A percentile compares a stretch with the other conserved stretches of the same genome.
Evolutionary conservation across 345 rosid species (phyloP).

Genomic region (Acer negundo): DNA sequence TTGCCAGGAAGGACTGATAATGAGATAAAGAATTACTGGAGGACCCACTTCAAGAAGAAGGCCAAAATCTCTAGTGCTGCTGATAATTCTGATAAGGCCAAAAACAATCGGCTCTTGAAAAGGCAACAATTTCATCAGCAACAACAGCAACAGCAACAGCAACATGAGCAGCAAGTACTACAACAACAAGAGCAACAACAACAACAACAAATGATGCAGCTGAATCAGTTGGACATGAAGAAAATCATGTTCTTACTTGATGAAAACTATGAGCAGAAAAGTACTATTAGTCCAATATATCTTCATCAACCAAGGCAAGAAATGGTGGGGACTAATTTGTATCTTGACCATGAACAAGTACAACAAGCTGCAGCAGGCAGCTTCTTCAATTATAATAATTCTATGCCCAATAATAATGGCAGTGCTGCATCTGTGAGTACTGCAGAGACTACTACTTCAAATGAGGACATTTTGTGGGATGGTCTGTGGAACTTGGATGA

Average conservation of each 20-base stretch:
- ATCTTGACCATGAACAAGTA: slow-evolving; percentile 23
- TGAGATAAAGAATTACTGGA: slow-evolving; percentile 91
- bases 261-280: slow-evolving; percentile 35
- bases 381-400: slow-evolving; percentile 8
- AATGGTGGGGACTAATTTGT: slow-evolving; percentile 12
- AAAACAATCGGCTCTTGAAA: slow-evolving; percentile 50
- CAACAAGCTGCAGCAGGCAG: slow-evolving; percentile 19
- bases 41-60: slow-evolving; percentile 94
- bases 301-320: slow-evolving; percentile 52
- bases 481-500: slow-evolving; percentile 78
- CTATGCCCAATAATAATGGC: slow-evolving; percentile 26
- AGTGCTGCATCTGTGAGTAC: slow-evolving; percentile 27
- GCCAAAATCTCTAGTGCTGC: slow-evolving; percentile 46
- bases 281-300: slow-evolving; percentile 20
- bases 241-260: slow-evolving; percentile 59
- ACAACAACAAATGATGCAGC: slow-evolving; percentile 48
- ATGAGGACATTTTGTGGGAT: slow-evolving; percentile 66
- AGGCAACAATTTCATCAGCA: slow-evolving; percentile 78
- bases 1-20: slow-evolving; percentile 95
- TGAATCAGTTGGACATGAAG: slow-evolving; percentile 61
- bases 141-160: slow-evolving; percentile 42
- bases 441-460: slow-evolving; percentile 22
- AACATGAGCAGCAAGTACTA: slow-evolving; percentile 19
- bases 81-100: slow-evolving; percentile 48
- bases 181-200: slow-evolving; percentile 29